These are phyloP conservation scores for Ambrosiella cleistominuta DNA, from an alignment of 2,329 filamentous ascomycete species.

Conservation along the genomic window DNA sequence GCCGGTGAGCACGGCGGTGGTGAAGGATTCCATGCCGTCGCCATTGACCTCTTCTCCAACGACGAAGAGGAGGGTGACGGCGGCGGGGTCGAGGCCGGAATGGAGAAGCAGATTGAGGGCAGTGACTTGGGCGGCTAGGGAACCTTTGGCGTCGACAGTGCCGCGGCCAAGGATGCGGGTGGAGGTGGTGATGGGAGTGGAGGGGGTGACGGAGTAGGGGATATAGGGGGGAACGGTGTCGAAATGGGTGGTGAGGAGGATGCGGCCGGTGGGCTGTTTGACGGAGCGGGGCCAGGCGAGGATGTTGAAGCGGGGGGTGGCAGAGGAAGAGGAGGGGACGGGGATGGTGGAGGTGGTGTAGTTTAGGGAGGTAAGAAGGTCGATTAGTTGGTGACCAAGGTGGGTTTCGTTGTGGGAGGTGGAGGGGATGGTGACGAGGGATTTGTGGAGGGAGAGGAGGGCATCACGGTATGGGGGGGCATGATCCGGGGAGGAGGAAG, in stretches of 20 bases:
- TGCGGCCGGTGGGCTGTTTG: slow-evolving; percentile 31
- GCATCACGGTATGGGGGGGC: slow-evolving; percentile 5
- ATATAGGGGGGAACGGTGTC: slow-evolving; percentile 61
- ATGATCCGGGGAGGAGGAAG: not conserved
- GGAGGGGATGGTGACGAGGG: slow-evolving; percentile 10
- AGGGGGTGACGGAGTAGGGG: slow-evolving; percentile 41
- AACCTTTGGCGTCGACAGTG: slow-evolving; percentile 53
- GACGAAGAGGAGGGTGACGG: slow-evolving; percentile 46
- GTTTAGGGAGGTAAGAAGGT: not conserved
- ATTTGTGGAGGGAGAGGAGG: slow-evolving; percentile 9
- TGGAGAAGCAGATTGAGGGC: slow-evolving; percentile 41
- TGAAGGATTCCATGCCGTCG: slow-evolving; percentile 56
- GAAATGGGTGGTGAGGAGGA: slow-evolving; percentile 66
- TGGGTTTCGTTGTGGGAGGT: slow-evolving; percentile 11
- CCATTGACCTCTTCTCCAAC: slow-evolving; percentile 73
- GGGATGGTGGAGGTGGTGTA: not conserved
- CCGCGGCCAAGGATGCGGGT: slow-evolving; percentile 53
- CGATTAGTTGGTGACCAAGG: not conserved
- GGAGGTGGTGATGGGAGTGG: slow-evolving; percentile 21
- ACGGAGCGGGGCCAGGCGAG: slow-evolving; percentile 43
- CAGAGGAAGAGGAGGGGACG: not conserved
- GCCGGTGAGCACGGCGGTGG: slow-evolving; percentile 21
- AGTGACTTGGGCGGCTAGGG: slow-evolving; percentile 55
- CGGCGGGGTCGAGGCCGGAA: slow-evolving; percentile 25
- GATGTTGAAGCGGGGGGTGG: slow-evolving; percentile 49